Conservation (phyloP, 768 basidiomycete genomes). For the Hericium alpestre region DNA sequence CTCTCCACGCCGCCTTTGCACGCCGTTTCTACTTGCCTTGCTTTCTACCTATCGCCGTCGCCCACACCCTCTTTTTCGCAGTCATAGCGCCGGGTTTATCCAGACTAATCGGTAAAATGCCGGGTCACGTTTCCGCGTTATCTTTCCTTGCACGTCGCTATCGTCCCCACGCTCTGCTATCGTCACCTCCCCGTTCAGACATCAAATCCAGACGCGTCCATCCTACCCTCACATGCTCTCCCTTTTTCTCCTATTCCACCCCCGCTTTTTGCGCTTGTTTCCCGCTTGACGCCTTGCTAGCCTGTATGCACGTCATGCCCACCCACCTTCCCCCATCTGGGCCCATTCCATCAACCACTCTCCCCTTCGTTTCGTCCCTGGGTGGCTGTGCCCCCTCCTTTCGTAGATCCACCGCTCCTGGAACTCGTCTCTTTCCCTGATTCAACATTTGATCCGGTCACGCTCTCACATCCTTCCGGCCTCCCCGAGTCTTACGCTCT, state of each 20-base stretch:
- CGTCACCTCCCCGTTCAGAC: not conserved
- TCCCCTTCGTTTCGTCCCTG: not conserved
- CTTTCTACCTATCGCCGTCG: not conserved
- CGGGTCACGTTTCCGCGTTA: not conserved
- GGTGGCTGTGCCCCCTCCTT: not conserved
- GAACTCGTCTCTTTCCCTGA: not conserved
- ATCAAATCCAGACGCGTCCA: not conserved
- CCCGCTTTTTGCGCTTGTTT: not conserved
- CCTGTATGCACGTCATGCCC: not conserved
- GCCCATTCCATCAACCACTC: not conserved
- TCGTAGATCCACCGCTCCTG: not conserved
- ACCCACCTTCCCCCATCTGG: not conserved
- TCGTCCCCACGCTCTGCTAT: not conserved
- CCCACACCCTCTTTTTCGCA: not conserved
- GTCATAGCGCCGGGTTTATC: not conserved
- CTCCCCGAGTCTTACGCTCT: not conserved
- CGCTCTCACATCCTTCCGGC: not conserved
- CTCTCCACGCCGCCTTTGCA: not conserved
- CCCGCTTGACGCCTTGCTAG: not conserved
- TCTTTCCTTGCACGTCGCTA: not conserved
- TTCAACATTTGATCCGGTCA: not conserved
- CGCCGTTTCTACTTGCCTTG: not conserved
- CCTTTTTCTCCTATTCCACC: not conserved
- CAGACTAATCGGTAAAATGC: not conserved
- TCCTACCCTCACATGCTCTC: not conserved